Base-by-base conservation (phyloP, 2,329 filamentous ascomycete genomes). In the Achaetomium macrosporum region DNA sequence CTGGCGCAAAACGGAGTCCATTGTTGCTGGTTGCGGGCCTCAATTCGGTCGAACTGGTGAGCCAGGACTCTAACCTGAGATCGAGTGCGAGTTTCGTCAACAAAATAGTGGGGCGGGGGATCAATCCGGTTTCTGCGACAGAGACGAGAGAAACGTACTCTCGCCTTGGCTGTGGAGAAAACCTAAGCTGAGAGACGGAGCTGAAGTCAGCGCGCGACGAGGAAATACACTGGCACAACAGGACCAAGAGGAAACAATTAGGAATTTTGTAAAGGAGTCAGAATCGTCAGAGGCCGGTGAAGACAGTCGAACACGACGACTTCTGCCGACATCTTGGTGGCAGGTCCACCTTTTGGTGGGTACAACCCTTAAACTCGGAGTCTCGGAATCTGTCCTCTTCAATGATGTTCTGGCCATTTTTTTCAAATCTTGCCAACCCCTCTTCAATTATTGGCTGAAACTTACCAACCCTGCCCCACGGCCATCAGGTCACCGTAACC, bases 1-100 rank as follows among this genome's bases (percentile, higher is more conserved):
- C 74, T 97, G 91, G 71, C 90, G 90, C 66, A 97, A 84, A 64
- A 96, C 84, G 65, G 88, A 82, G 79, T 99, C 93, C 93, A 99
- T 99, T 42, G 30, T 46, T 31, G 40, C 25, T 29, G 36, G 8
- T 20, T 25, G 12, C 17, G 29, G 2, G 31, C 29, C 19, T 16
- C 30, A 31, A 45, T 55, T 33, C 16, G 10, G 12, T 42, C 19
- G 13, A 19, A 29, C 20, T 35, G 39, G 11, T 42, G 35, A 29
- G 42, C 30, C 20, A 15, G n/a, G 19, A 29, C 25, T 25, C 25
- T 4, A 25, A 7, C 4, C 7, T 25, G 25, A 25, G 25, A 7
- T 25, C n/a, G n/a, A 25, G 25, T 25, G 25, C 4, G 25, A 25
- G 25, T 25, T 25, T 25, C 5, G 19, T 47, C 17, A 45, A 42